Conservation (phyloP, 83 land plant genomes). For the Picea mariana region DNA sequence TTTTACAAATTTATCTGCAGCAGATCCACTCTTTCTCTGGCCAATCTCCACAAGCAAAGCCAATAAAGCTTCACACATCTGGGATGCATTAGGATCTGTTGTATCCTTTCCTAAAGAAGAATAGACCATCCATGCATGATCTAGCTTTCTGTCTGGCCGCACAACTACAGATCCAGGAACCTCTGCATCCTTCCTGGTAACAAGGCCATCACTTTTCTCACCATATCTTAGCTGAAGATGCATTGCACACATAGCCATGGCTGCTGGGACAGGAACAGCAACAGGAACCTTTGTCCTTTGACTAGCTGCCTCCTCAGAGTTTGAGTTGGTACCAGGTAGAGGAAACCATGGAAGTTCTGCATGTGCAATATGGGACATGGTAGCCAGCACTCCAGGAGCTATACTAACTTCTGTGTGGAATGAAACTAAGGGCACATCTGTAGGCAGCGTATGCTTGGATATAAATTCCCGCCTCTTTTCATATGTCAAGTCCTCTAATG, state of each 20-base stretch:
- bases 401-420: conserved; percentile 93
- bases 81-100: conserved; percentile 74
- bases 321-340: conserved; percentile 10
- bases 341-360: conserved; percentile 83
- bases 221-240: conserved; percentile 84
- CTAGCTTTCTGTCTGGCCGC: conserved; percentile 75
- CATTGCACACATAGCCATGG: conserved; percentile 94
- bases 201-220: conserved; percentile 99
- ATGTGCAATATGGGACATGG: conserved; percentile 92
- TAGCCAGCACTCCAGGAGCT: conserved; percentile 69
- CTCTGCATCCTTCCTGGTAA: conserved; percentile 90
- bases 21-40: conserved; percentile 36
- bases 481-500: conserved; percentile 93
- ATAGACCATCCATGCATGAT: conserved; percentile 99
- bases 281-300: conserved; percentile 71
- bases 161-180: conserved; percentile 97
- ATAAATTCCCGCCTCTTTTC: conserved; percentile 83
- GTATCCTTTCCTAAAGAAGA: conserved; percentile 58
- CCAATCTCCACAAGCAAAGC: conserved; percentile 75
- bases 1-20: background rate
- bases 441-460: conserved; percentile 65
- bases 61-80: conserved; percentile 93
- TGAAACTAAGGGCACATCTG: conserved; percentile 82
- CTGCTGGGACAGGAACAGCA: conserved; percentile 92
- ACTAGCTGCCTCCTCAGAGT: conserved; percentile 28